phyloP scores from a whole-genome alignment of 306 rosid genomes.

The Ziziphus jujuba region DNA sequence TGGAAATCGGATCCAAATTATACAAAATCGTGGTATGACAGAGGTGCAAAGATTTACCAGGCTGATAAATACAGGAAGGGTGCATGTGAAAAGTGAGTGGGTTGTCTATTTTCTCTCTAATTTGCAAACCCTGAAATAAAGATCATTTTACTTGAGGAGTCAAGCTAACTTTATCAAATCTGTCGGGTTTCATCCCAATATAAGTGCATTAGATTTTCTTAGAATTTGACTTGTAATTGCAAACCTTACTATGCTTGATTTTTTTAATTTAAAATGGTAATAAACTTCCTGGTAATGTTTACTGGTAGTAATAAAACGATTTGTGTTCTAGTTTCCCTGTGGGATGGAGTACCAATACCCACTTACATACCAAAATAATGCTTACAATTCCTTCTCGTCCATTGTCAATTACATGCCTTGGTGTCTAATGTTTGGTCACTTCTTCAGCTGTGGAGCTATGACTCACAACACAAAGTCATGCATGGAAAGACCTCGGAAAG shows the following conservation, averaged over 20 bases:
- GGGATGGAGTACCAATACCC: too few relatives aligned
- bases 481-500: conserved; percentile 63
- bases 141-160: too few relatives aligned
- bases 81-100: conserved; percentile 67
- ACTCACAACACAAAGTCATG: conserved; percentile 52
- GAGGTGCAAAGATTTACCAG: conserved; percentile 59
- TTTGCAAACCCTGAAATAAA: neutral
- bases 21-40: conserved; percentile 69
- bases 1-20: conserved; percentile 74
- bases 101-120: conserved; percentile 3
- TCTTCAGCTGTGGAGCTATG: conserved; percentile 65
- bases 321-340: too few relatives aligned
- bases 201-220: too few relatives aligned
- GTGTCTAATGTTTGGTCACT: neutral
- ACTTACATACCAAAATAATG: neutral
- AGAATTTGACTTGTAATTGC: too few relatives aligned
- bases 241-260: too few relatives aligned
- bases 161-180: too few relatives aligned
- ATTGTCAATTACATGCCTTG: neutral
- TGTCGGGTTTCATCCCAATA: too few relatives aligned
- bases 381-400: neutral
- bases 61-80: conserved; percentile 64
- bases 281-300: too few relatives aligned
- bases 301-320: too few relatives aligned
- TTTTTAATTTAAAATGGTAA: too few relatives aligned